These are phyloP conservation scores for Saturnispora gosingensis DNA, from an alignment of 805 yeast species.

Conservation along the genomic window DNA sequence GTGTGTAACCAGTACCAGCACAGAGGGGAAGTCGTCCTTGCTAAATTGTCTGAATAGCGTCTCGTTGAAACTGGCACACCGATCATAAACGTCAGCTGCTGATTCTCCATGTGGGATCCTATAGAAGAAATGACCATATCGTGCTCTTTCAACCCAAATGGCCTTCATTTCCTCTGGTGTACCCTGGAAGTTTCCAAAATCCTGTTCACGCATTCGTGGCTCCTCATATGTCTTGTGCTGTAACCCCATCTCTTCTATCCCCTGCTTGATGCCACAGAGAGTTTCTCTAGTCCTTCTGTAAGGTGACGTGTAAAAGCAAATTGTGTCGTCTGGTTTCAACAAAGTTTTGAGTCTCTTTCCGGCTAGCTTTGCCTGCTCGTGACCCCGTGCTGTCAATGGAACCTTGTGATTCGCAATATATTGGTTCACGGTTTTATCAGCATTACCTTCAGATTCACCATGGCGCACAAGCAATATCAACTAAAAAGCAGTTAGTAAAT, in stretches of 20 bases:
- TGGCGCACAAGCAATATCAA: conserved; percentile 76
- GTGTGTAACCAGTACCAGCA: conserved; percentile 79
- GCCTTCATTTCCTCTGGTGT: conserved; percentile 66
- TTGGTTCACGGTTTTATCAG: conserved; percentile 73
- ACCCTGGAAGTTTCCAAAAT: conserved; percentile 88
- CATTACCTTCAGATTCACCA: conserved; percentile 89
- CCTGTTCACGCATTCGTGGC: conserved; percentile 89
- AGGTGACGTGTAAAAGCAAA: conserved; percentile 80
- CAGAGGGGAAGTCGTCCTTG: conserved; percentile 61
- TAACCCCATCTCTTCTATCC: conserved; percentile 33
- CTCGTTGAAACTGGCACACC: conserved; percentile 86
- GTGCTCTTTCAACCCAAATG: conserved; percentile 77
- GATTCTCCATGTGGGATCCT: conserved; percentile 90
- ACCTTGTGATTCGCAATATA: conserved; percentile 74
- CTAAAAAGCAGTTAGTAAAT: conserved; percentile 16
- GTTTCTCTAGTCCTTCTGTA: conserved; percentile 81
- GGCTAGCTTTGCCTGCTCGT: conserved; percentile 50
- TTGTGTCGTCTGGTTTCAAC: conserved; percentile 38
- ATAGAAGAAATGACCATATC: conserved; percentile 82
- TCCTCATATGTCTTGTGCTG: conserved; percentile 65
- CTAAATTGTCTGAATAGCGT: conserved; percentile 75
- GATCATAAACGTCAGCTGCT: conserved; percentile 91
- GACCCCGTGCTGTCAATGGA: conserved; percentile 64
- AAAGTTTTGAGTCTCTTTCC: conserved; percentile 37
- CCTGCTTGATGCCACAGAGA: conserved; percentile 56